Percentiles rank a stretch among this genome's conserved stretches.
These are phyloP conservation scores for Chlorella vulgaris DNA, from an alignment of 139 green algal species.

Conservation along the genomic window DNA sequence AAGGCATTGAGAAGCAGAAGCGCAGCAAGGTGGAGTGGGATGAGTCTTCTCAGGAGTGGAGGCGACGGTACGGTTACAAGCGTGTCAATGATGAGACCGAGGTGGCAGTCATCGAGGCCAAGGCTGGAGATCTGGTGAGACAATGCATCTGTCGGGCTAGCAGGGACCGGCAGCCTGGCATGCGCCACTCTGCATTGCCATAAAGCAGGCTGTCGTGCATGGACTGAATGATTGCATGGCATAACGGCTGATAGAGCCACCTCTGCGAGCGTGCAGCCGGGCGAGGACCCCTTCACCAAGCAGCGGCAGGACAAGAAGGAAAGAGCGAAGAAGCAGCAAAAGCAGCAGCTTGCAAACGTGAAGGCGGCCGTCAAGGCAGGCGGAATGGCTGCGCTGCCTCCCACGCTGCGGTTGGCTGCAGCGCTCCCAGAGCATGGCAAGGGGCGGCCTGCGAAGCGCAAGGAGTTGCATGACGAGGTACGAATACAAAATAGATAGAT, in stretches of 20 bases:
- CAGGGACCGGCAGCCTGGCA: too few species aligned
- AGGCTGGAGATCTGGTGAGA: slow-evolving; percentile 71
- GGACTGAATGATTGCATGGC: not conserved
- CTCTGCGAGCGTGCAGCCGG: slow-evolving; percentile 53
- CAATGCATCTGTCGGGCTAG: too few species aligned
- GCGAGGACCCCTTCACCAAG: slow-evolving; percentile 90
- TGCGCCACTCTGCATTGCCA: not conserved
- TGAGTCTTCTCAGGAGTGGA: slow-evolving; percentile 78
- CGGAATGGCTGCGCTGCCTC: slow-evolving; percentile 59
- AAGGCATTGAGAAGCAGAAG: slow-evolving; percentile 94
- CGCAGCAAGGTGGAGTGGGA: slow-evolving; percentile 89
- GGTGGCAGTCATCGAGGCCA: slow-evolving; percentile 91
- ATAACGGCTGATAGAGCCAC: not conserved
- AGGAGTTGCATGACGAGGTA: slow-evolving; percentile 75
- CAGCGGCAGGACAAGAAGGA: slow-evolving; percentile 77
- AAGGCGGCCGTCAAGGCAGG: slow-evolving; percentile 65
- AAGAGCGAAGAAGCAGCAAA: slow-evolving; percentile 73
- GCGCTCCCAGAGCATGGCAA: slow-evolving; percentile 69
- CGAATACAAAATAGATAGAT: too few species aligned
- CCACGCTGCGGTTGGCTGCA: slow-evolving; percentile 78
- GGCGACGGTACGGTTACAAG: slow-evolving; percentile 90
- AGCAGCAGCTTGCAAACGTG: slow-evolving; percentile 79
- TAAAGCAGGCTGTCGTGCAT: not conserved
- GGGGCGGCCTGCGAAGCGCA: slow-evolving; percentile 62
- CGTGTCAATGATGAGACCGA: slow-evolving; percentile 79